Evolutionary conservation across 2,329 filamentous ascomycete species (phyloP).

Genomic region (Ascochyta viciae-villosae): DNA sequence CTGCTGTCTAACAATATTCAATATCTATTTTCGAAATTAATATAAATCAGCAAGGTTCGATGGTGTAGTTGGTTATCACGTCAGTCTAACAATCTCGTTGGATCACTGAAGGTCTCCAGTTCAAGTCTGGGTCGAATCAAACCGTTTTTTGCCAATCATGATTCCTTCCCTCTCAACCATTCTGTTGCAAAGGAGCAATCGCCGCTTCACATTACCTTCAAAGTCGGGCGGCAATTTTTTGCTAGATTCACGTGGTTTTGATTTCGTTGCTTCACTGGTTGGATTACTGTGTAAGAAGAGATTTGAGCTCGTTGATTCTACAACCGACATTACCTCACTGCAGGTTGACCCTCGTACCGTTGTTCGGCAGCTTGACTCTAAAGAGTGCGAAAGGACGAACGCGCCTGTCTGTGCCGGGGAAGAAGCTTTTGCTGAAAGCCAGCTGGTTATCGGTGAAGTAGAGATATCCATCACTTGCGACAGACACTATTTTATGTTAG

Average conservation of each 20-base stretch:
- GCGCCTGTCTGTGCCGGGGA: conserved; percentile 53
- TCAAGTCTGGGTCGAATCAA: conserved; percentile 17
- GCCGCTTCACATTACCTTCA: no score
- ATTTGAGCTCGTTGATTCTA: not conserved
- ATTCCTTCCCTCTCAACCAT: no score
- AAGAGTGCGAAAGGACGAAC: conserved; percentile 54
- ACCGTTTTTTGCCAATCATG: not conserved
- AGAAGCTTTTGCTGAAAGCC: conserved; percentile 44
- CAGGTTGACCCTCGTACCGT: conserved; percentile 51
- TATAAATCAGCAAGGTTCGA: not conserved
- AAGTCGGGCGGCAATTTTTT: no score
- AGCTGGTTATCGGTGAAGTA: conserved; percentile 64
- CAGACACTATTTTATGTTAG: conserved; percentile 37
- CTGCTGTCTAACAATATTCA: no score
- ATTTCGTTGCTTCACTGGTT: not conserved
- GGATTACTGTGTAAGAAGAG: no score
- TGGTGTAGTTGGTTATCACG: conserved; percentile 56
- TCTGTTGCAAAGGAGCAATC: no score
- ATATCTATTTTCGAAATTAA: no score
- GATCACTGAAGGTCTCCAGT: conserved; percentile 16
- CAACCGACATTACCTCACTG: conserved; percentile 11
- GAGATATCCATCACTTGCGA: conserved; percentile 56
- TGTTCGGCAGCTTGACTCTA: conserved; percentile 51
- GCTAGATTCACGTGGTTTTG: no score
- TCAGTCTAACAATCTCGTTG: conserved; percentile 49